Conservation (phyloP, 495 filamentous ascomycete species). For the Echria macrotheca region DNA sequence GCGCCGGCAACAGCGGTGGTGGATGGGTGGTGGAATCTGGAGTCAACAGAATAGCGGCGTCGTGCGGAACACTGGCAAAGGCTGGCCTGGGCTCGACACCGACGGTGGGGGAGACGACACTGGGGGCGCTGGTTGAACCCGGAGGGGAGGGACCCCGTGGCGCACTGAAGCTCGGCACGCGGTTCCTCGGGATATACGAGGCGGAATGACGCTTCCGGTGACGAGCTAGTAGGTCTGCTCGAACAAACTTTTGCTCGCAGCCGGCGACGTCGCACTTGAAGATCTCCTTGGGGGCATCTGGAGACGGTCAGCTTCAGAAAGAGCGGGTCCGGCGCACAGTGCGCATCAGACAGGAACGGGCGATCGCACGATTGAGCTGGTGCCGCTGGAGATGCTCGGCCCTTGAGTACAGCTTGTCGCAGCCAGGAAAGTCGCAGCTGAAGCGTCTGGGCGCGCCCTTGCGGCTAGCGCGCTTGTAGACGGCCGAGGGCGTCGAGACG, state of each 20-base stretch:
- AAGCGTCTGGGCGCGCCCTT: conserved; percentile 54
- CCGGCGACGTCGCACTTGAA: conserved; percentile 87
- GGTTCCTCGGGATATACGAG: conserved; percentile 84
- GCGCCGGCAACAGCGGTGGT: conserved; percentile 21
- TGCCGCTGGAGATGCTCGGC: conserved; percentile 80
- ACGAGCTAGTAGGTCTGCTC: conserved; percentile 83
- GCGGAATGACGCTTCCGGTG: conserved; percentile 92
- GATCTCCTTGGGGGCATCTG: conserved; percentile 92
- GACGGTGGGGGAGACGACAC: conserved; percentile 25
- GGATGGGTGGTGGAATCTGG: conserved; percentile 33
- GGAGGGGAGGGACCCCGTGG: conserved; percentile 29
- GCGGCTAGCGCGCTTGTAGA: conserved; percentile 46
- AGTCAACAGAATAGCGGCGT: conserved; percentile 41
- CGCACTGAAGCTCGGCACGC: conserved; percentile 68
- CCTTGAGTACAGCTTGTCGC: conserved; percentile 91
- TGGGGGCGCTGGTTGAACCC: conserved; percentile 9
- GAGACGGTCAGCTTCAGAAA: conserved; percentile 35
- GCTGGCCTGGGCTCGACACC: conserved; percentile 30
- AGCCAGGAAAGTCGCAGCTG: conserved; percentile 74
- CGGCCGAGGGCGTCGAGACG: conserved; percentile 4
- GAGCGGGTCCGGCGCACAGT: not conserved
- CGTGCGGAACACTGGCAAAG: conserved; percentile 39
- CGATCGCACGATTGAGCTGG: conserved; percentile 39
- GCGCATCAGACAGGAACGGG: conserved; percentile 1
- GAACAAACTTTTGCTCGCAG: conserved; percentile 84